Evolutionary conservation across 176 grass and related monocot species (phyloP), one percentile per base, ranked within the genome.

Genomic region (Saccharum spontaneum): DNA sequence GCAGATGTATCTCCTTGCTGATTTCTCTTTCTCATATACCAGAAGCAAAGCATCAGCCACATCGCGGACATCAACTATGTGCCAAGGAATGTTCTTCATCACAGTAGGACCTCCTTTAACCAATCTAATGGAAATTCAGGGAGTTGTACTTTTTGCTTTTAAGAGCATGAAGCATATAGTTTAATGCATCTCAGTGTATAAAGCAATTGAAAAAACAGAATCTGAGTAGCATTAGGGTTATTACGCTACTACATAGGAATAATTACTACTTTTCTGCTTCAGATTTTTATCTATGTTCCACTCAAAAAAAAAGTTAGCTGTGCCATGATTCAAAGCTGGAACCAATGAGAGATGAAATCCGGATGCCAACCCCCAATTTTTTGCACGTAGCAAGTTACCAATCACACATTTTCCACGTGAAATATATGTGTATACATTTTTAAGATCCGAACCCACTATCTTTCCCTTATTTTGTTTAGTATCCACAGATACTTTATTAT

Each of bases 1-100:
- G 3, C 44, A 74, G 15, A 74, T 74, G 26, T 74, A 74, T 10
- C 71, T 50, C 44, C 15, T 23, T 9, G 14, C 1, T 50, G 71
- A 50, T 18, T 50, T 28, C 8, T 50, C 45, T 31, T 74, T 74
- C 45, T 74, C 15, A 4, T 74, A 74, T 12, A 74, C 3, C 15
- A 74, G 44, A 50, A 74, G 44, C 44, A 74, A 18, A 74, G 71
- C 71, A 74, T 74, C 44, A 50, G 14, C 71, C 24, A 74, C 71
- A 50, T 74, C 71, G 0, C 71, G 43, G 15, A 74, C 71, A 31
- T 74, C 71, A 50, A 74, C 71, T 50, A 74, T 74, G 71, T 50
- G 24, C 71, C 71, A 74, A 0, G 8, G 44, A 2, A 49, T 50
- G 26, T 74, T 50, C 26, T 31, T 74, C 71, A 74, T 74, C 9